Percentiles rank a stretch among this genome's conserved stretches.
phyloP scores from a whole-genome alignment of 176 grass and related monocot genomes.

The Aechmea fasciata region DNA sequence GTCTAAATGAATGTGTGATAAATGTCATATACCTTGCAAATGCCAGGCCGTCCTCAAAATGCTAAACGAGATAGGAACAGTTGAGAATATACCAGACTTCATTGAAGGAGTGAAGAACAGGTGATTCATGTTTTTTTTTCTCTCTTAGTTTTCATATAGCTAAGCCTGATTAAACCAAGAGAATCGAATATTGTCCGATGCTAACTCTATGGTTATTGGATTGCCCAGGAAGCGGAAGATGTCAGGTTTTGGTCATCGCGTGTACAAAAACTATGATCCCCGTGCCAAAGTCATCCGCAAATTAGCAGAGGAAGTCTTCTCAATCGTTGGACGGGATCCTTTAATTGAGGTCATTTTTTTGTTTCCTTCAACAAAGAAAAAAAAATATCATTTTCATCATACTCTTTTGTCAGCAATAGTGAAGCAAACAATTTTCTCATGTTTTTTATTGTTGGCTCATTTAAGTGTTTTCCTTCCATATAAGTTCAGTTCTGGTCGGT shows the following conservation, averaged over 20 bases:
- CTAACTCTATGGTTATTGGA: slow-evolving; percentile 1
- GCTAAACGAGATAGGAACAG: slow-evolving; percentile 84
- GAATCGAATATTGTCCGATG: not conserved
- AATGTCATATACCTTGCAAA: slow-evolving; percentile 18
- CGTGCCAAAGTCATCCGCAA: slow-evolving; percentile 92
- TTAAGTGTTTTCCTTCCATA: too few species aligned
- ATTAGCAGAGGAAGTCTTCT: slow-evolving; percentile 93
- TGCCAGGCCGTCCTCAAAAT: slow-evolving; percentile 96
- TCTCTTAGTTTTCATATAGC: not conserved
- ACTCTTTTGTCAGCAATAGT: too few species aligned
- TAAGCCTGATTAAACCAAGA: not conserved
- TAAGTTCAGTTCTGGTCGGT: not conserved
- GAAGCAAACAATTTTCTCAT: too few species aligned
- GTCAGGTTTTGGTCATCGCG: slow-evolving; percentile 92
- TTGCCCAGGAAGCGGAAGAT: slow-evolving; percentile 81
- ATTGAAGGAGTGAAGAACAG: slow-evolving; percentile 97
- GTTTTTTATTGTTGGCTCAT: too few species aligned
- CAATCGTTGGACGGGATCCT: slow-evolving; percentile 89
- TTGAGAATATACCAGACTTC: slow-evolving; percentile 87
- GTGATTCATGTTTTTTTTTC: slow-evolving; percentile 24
- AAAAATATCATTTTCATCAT: too few species aligned
- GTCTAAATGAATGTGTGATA: not conserved
- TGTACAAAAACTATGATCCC: slow-evolving; percentile 98
- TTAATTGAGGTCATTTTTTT: slow-evolving; percentile 61
- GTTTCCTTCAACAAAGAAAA: not conserved